Base-by-base conservation (phyloP, 2,329 filamentous ascomycete genomes). In the Stenocarpella maydis region DNA sequence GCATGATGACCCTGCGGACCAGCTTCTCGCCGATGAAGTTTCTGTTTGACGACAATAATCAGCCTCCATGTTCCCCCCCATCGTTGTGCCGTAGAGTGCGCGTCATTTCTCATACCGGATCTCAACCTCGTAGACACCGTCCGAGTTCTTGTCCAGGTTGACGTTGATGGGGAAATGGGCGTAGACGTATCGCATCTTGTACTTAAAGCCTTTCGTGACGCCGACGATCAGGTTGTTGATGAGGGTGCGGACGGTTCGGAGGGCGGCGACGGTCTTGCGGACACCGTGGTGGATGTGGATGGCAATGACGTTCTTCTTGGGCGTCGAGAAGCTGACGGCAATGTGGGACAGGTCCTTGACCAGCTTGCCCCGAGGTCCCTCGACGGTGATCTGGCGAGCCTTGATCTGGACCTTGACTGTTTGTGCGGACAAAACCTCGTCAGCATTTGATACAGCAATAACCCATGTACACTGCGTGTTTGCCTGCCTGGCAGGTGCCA, bases 161-260 rank as follows among this genome's bases (percentile, higher is more conserved):
- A 99, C 95, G 90, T 99, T 99, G 94, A 99, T 99, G 86, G 96
- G 96, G 83, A 99, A 99, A 92, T 99, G 96, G 83, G 96, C 96
- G 85, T 99, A 99, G 86, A 99, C 96, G 88, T 99, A 99, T 81
- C 97, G 94, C 95, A 99, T 98, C 93, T 99, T 99, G 92, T 99
- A 99, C 89, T 97, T 97, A 93, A 92, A 99, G 78, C 96, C 96
- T 89, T 95, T 97, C 84, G 96, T 99, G 77, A 99, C 96, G 85
- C 96, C 96, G 80, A 95, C 91, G 85, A 99, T 93, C 87, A 99
- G 84, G 92, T 99, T 99, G 90, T 97, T 93, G 90, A 99, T 97
- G 86, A 98, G 85, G 76, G 95, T 95, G 82, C 94, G 94, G 87
- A 99, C 96, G 80, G 96, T 99, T 80, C 96, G 94, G 85, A 99